Evolutionary conservation across 164 flowering plant genomes (phyloP), one percentile per base, ranked within the genome.

Genomic region (Magnolia changhungtana): DNA sequence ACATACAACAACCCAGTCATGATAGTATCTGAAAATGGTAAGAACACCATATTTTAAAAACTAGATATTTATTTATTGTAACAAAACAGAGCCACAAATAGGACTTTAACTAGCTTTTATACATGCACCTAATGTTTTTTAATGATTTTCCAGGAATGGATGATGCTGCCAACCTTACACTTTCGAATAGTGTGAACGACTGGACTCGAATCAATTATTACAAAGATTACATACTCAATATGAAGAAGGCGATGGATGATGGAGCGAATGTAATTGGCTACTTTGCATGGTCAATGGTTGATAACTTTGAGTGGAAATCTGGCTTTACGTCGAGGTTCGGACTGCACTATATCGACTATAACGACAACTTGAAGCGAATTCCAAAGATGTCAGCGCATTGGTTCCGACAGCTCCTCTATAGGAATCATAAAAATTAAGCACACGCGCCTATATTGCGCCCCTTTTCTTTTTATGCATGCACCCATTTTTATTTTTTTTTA

Each of bases 81-180:
- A 11, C 67, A 19, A 19, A 31, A 31, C 2, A 31, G 37, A 4
- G 37, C 1, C 37, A 31, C 2, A 31, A 2, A 1, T 3, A 4
- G 4, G 3, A 1, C 37, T 31, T 3, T 3, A 31, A 31, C 37
- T 2, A 31, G 37, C 37, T 31, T 31, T 31, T 3, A 31, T 31
- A 31, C 37, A 52, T 29, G 20, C 20, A 61, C 18, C 18, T 16
- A 55, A 24, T 18, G 18, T 55, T 55, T 55, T 10, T 9, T 51
- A 16, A 55, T 55, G 59, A 7, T 16, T 19, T 18, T 0, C 4
- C 77, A 94, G 98, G 98, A 58, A 94, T 90, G 97, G 97, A 94
- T 82, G 87, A 94, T 72, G 92, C 97, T 2, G 97, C 37, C 37
- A 31, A 87, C 79, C 83, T 90, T 16, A 89, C 91, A 1, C 85